Evolutionary conservation across 2,329 filamentous ascomycete species (phyloP), one percentile per base, ranked within the genome.

Genomic region (Pezicula carpinea): DNA sequence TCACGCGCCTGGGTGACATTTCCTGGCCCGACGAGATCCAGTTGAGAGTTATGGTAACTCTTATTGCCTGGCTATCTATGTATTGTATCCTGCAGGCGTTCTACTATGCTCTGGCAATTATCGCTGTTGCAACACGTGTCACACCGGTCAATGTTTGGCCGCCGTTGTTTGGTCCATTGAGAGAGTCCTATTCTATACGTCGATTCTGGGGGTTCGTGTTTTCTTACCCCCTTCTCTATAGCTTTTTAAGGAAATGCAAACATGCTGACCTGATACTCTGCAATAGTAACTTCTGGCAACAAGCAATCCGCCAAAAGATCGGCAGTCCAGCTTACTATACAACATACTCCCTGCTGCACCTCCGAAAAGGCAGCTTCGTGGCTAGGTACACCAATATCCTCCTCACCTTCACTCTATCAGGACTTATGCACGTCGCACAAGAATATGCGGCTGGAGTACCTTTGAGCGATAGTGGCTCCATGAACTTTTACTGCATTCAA

Each of bases 361-460:
- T 46, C 32, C 32, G 23, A 4, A 34, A 42, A 8, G 13, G 38
- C 2, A 33, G 57, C 2, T 29, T 55, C 3, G 5, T 60, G 2
- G 53, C 61, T 19, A 56, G 57, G 2, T 66, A 66, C 38, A 49
- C 48, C 14, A 62, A 61, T 21, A 47, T 62, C 13, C 50, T 62
- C 14, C 18, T 62, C 14, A 55, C 64, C 0, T 66, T 65, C 46
- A 43, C 57, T 2, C 17, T 63, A 2, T 66, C 64, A 0, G 62
- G 58, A 0, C 14, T 56, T 2, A 18, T 60, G 15, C 64, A 65
- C 31, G 39, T 53, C 1, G 8, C 55, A 1, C 18, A 47, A 8
- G 54, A 64, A 22, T 29, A 45, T 7, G 17, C 48, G 4, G 44
- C 53, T 10, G 53, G 51, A 1, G 46, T 63, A 1, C 44, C 56